Conservation (phyloP, 177 flowering plant genomes). For the Vitis hybrid region DNA sequence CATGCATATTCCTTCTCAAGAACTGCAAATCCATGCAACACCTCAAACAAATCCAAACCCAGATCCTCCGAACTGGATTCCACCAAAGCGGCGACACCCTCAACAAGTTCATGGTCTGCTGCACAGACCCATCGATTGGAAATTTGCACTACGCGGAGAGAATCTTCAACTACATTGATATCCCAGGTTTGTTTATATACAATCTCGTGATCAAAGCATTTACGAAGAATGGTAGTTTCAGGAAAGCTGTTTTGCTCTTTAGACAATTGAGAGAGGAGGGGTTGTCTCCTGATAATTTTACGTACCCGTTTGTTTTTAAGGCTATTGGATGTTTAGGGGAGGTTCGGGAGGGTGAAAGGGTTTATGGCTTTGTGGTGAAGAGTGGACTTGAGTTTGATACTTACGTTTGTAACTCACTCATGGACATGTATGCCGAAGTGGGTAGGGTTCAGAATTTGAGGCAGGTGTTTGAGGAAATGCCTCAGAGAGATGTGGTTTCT, state of each 20-base stretch:
- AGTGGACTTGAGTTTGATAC: conserved; percentile 54
- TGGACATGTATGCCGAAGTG: conserved; percentile 65
- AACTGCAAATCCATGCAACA: conserved; percentile 53
- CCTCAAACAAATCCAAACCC: conserved; percentile 56
- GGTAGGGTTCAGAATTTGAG: conserved; percentile 29
- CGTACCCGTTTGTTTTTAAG: conserved; percentile 79
- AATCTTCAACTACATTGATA: conserved; percentile 30
- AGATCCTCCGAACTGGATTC: conserved; percentile 41
- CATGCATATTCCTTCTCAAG: conserved; percentile 41
- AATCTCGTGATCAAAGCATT: conserved; percentile 65
- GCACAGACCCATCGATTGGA: conserved; percentile 42
- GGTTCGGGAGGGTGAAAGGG: conserved; percentile 42
- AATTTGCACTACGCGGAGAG: conserved; percentile 46
- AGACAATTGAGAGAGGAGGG: conserved; percentile 38
- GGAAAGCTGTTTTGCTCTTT: conserved; percentile 43
- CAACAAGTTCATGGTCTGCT: conserved; percentile 55
- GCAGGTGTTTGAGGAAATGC: conserved; percentile 67
- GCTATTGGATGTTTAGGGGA: conserved; percentile 51
- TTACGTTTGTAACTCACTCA: conserved; percentile 65
- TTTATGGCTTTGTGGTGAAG: conserved; percentile 59
- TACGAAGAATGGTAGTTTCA: conserved; percentile 36
- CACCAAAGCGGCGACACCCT: conserved; percentile 36
- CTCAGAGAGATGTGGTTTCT: conserved; percentile 54
- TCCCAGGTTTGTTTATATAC: conserved; percentile 49
- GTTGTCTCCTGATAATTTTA: conserved; percentile 65